phyloP scores from a whole-genome alignment of 1,284 basidiomycete genomes.

The Mycena sp. region DNA sequence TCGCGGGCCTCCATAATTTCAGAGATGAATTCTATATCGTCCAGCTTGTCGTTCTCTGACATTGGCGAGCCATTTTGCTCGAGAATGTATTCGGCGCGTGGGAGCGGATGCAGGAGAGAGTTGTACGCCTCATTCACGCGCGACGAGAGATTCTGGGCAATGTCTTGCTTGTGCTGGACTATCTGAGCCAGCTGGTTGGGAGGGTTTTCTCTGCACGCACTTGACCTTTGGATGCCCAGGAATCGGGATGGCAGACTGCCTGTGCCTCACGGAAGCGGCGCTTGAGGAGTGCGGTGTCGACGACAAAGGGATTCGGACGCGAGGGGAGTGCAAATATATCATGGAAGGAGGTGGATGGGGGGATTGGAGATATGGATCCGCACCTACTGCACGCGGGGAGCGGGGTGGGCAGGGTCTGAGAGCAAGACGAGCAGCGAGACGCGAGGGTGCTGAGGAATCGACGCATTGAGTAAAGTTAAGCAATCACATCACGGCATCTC shows the following conservation, averaged over 20 bases:
- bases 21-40: constrained; percentile 79
- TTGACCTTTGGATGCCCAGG: constrained; percentile 73
- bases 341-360: constrained; percentile 63
- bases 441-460: constrained; percentile 11
- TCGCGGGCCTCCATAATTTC: constrained; percentile 89
- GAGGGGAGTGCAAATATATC: constrained; percentile 70
- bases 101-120: constrained; percentile 71
- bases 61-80: constrained; percentile 68
- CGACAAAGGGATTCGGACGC: constrained; percentile 72
- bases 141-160: constrained; percentile 76
- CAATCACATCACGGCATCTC: not conserved
- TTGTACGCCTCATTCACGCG: constrained; percentile 83
- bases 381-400: constrained; percentile 79
- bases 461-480: constrained; percentile 9
- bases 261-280: constrained; percentile 75
- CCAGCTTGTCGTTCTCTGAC: constrained; percentile 80
- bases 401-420: constrained; percentile 62
- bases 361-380: constrained; percentile 68
- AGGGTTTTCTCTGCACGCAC: constrained; percentile 51
- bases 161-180: constrained; percentile 60
- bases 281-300: constrained; percentile 67
- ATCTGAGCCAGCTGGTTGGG: constrained; percentile 32
- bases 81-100: constrained; percentile 80
- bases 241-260: constrained; percentile 84
- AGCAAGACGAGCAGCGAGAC: constrained; percentile 68